Conservation (phyloP, 179 eudicot species). For the Actinidia arguta region DNA sequence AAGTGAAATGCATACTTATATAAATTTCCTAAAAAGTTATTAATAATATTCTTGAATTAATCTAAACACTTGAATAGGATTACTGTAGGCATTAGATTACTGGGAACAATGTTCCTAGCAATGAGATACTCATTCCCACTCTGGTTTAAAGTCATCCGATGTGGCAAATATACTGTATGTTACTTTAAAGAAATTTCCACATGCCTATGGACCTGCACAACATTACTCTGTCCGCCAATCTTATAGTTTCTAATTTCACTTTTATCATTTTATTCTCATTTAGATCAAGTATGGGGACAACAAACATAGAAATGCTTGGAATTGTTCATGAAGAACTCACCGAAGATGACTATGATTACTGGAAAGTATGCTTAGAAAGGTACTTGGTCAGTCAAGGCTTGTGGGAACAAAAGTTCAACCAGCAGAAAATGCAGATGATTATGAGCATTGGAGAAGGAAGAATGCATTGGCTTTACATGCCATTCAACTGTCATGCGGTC, state of each 20-base stretch:
- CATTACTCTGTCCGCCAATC: not conserved
- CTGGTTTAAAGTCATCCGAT: too few relatives aligned
- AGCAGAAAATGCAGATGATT: not conserved
- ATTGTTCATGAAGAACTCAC: constrained; percentile 10
- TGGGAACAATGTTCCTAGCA: too few relatives aligned
- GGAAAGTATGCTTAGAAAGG: constrained; percentile 12
- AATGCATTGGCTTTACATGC: constrained; percentile 13
- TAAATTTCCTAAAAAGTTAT: too few relatives aligned
- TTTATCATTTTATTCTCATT: constrained; percentile 2
- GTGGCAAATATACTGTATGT: not conserved
- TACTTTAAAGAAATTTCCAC: not conserved
- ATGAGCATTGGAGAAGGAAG: not conserved
- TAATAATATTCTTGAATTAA: too few relatives aligned
- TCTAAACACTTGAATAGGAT: too few relatives aligned
- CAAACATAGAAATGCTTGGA: constrained; percentile 6
- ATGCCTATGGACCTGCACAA: not conserved
- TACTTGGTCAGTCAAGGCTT: constrained; percentile 9
- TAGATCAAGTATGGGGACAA: not conserved
- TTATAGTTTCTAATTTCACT: not conserved
- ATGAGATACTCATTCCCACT: too few relatives aligned
- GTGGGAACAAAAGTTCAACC: constrained; percentile 5
- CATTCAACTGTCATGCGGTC: constrained; percentile 6
- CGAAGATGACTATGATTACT: constrained; percentile 6
- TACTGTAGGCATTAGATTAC: too few relatives aligned
- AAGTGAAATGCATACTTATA: too few relatives aligned